A percentile compares a stretch with the other conserved stretches of the same genome.
phyloP scores from a whole-genome alignment of 306 rosid species.

The Morella rubra region DNA sequence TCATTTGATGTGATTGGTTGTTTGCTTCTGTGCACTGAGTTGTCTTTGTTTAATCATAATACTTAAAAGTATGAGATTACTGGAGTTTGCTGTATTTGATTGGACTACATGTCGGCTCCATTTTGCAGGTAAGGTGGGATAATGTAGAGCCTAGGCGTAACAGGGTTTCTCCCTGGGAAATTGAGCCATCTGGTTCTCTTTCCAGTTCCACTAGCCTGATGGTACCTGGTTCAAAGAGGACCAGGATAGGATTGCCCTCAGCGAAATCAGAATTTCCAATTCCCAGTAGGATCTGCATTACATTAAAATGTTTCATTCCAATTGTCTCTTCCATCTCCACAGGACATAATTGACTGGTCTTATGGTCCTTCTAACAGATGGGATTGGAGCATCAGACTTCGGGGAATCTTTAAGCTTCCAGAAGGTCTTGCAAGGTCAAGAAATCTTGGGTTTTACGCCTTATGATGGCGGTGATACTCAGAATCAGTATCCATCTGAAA shows the following conservation, averaged over 20 bases:
- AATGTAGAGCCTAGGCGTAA: constrained; percentile 70
- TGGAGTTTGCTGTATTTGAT: neutral
- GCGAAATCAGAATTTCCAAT: constrained; percentile 62
- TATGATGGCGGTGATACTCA: constrained; percentile 49
- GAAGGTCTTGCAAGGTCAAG: constrained; percentile 99
- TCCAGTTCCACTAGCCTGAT: constrained; percentile 53
- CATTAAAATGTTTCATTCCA: neutral
- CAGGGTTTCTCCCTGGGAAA: constrained; percentile 99
- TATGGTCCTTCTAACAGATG: constrained; percentile 49
- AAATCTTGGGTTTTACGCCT: constrained; percentile 70
- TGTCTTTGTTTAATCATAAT: neutral
- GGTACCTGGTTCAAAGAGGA: constrained; percentile 79
- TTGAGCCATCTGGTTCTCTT: constrained; percentile 78
- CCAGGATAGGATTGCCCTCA: constrained; percentile 63
- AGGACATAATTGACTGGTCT: constrained; percentile 19
- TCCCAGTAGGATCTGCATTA: constrained; percentile 55
- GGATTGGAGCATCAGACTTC: constrained; percentile 84
- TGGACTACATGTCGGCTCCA: neutral
- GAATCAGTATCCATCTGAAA: constrained; percentile 53
- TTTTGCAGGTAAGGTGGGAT: constrained; percentile 93
- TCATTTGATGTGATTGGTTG: neutral
- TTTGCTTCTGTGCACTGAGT: neutral
- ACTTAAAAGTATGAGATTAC: neutral
- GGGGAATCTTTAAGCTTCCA: constrained; percentile 93
- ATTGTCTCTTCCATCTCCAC: neutral